phyloP scores from a whole-genome alignment of 345 rosid species.

The Eucalyptus marginata region DNA sequence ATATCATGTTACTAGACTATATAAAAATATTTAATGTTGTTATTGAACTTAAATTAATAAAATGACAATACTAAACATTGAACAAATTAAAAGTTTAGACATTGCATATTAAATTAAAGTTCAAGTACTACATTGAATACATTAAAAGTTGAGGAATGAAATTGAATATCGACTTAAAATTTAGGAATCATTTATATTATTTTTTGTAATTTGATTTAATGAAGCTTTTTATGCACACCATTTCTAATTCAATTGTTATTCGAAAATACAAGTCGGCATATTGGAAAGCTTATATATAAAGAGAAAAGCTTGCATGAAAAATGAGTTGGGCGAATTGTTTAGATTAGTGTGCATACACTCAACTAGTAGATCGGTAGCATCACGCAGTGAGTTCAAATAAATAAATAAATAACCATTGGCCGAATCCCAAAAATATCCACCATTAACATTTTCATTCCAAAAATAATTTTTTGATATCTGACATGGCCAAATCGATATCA shows the following conservation, averaged over 20 bases:
- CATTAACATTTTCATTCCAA: not conserved
- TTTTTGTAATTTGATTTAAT: not conserved
- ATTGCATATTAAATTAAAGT: fast-evolving
- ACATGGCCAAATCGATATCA: not conserved
- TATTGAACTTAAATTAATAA: fast-evolving
- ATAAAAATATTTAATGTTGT: not conserved
- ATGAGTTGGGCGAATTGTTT: not conserved
- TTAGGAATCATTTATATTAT: too few species aligned
- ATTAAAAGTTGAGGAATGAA: fast-evolving
- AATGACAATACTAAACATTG: too few species aligned
- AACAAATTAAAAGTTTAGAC: fast-evolving
- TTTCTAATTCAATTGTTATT: not conserved
- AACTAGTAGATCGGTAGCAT: fast-evolving
- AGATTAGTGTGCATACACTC: fast-evolving
- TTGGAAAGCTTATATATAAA: fast-evolving
- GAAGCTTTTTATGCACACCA: not conserved
- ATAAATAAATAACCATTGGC: not conserved
- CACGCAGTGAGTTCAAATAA: fast-evolving
- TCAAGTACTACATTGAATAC: too few species aligned
- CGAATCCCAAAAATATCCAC: not conserved
- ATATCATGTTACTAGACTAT: too few species aligned
- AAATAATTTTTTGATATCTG: fast-evolving
- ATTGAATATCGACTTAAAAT: too few species aligned
- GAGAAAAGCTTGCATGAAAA: not conserved
- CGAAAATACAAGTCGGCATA: fast-evolving